phyloP scores from a whole-genome alignment of 306 rosid species.

The Ochetophila trinervis region DNA sequence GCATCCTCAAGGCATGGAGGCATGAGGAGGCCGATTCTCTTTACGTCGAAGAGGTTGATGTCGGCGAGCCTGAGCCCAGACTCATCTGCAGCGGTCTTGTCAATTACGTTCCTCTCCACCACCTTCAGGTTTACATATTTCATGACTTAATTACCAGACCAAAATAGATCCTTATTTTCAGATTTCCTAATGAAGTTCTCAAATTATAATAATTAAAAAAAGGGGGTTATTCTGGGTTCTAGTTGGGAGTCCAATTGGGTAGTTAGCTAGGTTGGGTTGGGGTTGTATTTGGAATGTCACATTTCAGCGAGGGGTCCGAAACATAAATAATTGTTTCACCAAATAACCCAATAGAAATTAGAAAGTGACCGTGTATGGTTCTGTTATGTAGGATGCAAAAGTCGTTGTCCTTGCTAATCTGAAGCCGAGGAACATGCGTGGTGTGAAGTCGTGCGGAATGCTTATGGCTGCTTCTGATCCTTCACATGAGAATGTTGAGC shows the following conservation, averaged over 20 bases:
- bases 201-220: too few relatives aligned
- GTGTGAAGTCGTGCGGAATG: constrained; percentile 89
- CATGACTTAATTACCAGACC: too few relatives aligned
- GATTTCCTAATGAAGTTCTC: too few relatives aligned
- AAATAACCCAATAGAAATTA: too few relatives aligned
- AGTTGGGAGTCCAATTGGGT: too few relatives aligned
- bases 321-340: too few relatives aligned
- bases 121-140: constrained; percentile 61
- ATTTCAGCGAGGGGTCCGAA: too few relatives aligned
- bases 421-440: constrained; percentile 96
- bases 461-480: constrained; percentile 96
- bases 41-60: constrained; percentile 82
- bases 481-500: constrained; percentile 78
- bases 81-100: constrained; percentile 91
- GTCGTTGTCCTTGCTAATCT: constrained; percentile 82
- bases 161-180: too few relatives aligned
- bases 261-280: too few relatives aligned
- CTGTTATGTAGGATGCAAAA: constrained; percentile 51
- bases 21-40: constrained; percentile 92
- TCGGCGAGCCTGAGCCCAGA: constrained; percentile 83
- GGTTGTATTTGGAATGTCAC: too few relatives aligned
- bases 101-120: constrained; percentile 58
- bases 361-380: not conserved
- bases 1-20: constrained; percentile 68
- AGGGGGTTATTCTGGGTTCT: too few relatives aligned